These are phyloP conservation scores for Microdochium bolleyi DNA, from an alignment of 2,329 filamentous ascomycete genomes.

Conservation along the genomic window DNA sequence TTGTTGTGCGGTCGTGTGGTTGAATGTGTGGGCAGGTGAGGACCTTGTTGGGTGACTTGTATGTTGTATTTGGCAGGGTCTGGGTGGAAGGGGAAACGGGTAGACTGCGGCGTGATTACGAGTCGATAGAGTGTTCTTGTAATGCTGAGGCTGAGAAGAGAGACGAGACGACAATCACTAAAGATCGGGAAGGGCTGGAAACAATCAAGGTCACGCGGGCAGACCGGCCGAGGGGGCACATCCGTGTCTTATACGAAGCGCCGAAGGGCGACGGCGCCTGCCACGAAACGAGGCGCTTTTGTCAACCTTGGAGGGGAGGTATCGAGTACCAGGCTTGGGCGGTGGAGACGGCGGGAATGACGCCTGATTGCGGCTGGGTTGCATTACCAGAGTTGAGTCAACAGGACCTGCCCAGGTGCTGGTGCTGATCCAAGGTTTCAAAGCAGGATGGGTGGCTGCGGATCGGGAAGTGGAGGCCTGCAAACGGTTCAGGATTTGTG, in stretches of 20 bases:
- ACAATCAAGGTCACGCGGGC: too few species aligned
- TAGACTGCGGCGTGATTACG: not conserved
- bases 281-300: too few species aligned
- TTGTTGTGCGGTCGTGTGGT: not conserved
- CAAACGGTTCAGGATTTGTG: not conserved
- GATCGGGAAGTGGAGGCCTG: not conserved
- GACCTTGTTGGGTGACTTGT: not conserved
- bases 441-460: not conserved
- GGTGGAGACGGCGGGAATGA: not conserved
- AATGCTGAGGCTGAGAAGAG: too few species aligned
- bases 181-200: too few species aligned
- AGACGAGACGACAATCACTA: too few species aligned
- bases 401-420: not conserved
- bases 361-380: not conserved
- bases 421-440: not conserved
- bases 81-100: not conserved
- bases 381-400: not conserved
- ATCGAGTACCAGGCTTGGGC: not conserved
- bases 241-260: too few species aligned
- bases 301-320: too few species aligned
- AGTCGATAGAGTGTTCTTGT: not conserved
- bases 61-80: not conserved
- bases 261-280: too few species aligned
- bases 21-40: too few species aligned
- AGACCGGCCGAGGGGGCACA: too few species aligned